These are phyloP conservation scores for Zoysia pacifica DNA, from an alignment of 176 grass and related monocot genomes.

Conservation along the genomic window DNA sequence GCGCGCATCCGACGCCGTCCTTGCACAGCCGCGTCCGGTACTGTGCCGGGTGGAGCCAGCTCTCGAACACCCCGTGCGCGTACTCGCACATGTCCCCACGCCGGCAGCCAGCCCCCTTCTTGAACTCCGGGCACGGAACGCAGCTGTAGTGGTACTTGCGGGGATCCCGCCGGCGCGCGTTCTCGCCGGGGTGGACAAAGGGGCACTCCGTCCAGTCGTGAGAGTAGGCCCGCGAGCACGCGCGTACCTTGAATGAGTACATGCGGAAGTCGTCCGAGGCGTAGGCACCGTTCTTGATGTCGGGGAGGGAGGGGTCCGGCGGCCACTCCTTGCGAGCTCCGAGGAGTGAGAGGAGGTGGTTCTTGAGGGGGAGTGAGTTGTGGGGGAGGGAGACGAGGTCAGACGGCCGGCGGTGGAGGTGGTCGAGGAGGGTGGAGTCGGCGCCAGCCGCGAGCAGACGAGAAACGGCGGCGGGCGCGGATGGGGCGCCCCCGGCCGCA, in stretches of 20 bases:
- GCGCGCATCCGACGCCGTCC: slow-evolving; percentile 59
- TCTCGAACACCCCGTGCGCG: slow-evolving; percentile 89
- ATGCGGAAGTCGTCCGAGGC: slow-evolving; percentile 82
- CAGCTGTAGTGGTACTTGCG: slow-evolving; percentile 86
- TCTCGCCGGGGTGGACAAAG: slow-evolving; percentile 87
- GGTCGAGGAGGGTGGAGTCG: slow-evolving; percentile 50
- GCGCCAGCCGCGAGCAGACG: slow-evolving; percentile 61
- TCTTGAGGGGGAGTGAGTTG: slow-evolving; percentile 41
- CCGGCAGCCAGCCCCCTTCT: slow-evolving; percentile 61
- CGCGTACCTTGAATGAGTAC: slow-evolving; percentile 84
- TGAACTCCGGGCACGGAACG: slow-evolving; percentile 81
- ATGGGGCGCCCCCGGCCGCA: slow-evolving; percentile 49
- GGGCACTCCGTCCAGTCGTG: slow-evolving; percentile 92
- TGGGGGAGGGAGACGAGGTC: slow-evolving; percentile 49
- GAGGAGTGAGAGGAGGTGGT: slow-evolving; percentile 51
- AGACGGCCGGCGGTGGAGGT: slow-evolving; percentile 49
- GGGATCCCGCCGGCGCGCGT: slow-evolving; percentile 74
- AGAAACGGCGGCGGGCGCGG: slow-evolving; percentile 36
- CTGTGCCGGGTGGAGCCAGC: slow-evolving; percentile 88
- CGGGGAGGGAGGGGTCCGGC: slow-evolving; percentile 65
- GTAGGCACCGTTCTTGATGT: slow-evolving; percentile 84
- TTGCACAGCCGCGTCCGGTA: slow-evolving; percentile 75
- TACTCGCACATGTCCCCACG: slow-evolving; percentile 79
- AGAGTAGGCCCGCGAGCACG: slow-evolving; percentile 76
- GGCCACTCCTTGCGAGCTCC: slow-evolving; percentile 76